Conservation (phyloP, 129 eudicot genomes). For the Flaveria bidentis region DNA sequence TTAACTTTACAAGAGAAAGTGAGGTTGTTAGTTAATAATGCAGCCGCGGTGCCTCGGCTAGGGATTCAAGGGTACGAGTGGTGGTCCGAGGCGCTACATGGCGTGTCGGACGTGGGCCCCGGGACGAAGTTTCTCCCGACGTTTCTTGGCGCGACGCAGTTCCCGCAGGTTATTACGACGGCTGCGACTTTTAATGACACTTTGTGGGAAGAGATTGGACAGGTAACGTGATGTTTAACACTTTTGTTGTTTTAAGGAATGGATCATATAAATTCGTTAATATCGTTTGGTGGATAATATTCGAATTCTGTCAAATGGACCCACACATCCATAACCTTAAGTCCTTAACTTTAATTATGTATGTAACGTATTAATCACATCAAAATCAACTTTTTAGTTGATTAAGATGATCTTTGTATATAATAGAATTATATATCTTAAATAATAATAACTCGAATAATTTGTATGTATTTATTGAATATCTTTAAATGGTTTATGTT, state of each 20-base stretch:
- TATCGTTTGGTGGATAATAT: neutral
- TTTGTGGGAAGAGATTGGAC: conserved; percentile 88
- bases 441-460: no score
- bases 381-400: neutral
- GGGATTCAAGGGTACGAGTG: conserved; percentile 87
- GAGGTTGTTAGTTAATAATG: conserved; percentile 68
- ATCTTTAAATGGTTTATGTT: no score
- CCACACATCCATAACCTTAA: conserved; percentile 3
- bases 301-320: conserved; percentile 7
- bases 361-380: neutral
- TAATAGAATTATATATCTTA: no score
- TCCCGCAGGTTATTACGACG: conserved; percentile 87
- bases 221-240: conserved; percentile 40
- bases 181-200: conserved; percentile 82
- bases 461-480: no score
- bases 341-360: neutral
- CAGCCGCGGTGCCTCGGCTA: conserved; percentile 70
- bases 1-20: conserved; percentile 73
- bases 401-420: neutral
- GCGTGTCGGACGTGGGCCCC: conserved; percentile 82
- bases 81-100: conserved; percentile 99
- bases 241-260: neutral
- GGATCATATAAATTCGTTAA: neutral
- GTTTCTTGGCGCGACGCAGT: conserved; percentile 84
- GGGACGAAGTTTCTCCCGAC: conserved; percentile 70